Conservation (phyloP, 257 asterid species). For the Solanum bukasovii region DNA sequence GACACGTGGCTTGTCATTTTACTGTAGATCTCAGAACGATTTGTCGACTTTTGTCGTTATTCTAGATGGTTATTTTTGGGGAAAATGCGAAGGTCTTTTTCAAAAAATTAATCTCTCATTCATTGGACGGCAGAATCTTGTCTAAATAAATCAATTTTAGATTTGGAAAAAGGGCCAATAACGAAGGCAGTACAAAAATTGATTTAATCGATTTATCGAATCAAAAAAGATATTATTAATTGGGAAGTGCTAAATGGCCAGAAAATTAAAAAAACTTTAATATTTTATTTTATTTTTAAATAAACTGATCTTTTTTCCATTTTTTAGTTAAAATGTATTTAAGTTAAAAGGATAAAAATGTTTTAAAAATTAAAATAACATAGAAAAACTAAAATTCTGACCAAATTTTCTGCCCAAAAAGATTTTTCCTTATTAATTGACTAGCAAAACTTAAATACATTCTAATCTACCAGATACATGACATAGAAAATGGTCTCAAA, state of each 20-base stretch:
- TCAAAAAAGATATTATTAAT: no score
- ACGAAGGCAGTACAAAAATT: background rate
- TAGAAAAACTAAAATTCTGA: no score
- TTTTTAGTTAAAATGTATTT: no score
- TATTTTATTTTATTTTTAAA: no score
- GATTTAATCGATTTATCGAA: background rate
- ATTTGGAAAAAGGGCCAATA: background rate
- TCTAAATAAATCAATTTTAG: background rate
- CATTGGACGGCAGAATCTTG: background rate
- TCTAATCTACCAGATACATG: background rate
- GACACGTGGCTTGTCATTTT: background rate
- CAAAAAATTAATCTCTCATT: background rate
- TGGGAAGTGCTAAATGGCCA: no score
- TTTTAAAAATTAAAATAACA: no score
- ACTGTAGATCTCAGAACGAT: background rate
- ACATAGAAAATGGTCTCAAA: rapidly evolving
- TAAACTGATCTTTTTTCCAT: no score
- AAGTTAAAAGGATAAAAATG: no score
- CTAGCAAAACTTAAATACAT: background rate
- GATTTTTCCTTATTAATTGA: no score
- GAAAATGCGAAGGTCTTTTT: background rate
- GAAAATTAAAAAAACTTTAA: no score
- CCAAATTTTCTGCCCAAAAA: no score
- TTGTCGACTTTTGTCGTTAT: background rate
- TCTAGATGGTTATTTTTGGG: background rate